Evolutionary conservation across 2,329 filamentous ascomycete genomes (phyloP), one percentile per base, ranked within the genome.

Genomic region (Sordariomycetes sp.): DNA sequence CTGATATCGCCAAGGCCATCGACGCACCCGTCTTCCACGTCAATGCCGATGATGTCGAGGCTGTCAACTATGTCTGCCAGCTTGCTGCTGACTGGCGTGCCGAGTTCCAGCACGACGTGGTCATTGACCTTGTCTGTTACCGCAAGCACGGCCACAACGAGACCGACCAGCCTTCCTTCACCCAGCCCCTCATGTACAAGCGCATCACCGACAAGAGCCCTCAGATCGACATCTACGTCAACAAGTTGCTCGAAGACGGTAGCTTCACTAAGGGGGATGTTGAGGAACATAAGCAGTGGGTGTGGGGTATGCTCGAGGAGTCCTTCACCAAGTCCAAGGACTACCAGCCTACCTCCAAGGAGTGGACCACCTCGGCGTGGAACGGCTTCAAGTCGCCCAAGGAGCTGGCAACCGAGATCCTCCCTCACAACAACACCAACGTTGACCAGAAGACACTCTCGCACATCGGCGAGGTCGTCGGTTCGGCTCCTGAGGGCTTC

Each of bases 131-230:
- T 51, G 87, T 96, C 55, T 98, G 92, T 75, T 98, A 98, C 74
- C 84, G 92, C 55, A 98, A 96, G 70, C 80, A 95, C 60, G 92
- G 92, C 42, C 92, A 98, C 78, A 98, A 98, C 67, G 92, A 98
- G 70, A 98, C 92, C 9, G 92, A 98, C 57, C 92, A 98, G 70
- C 92, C 92, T 31, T 94, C 90, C 26, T 98, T 98, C 72, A 98
- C 92, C n/a, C 92, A 98, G 60, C 92, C 92, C 26, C 68, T 95
- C 48, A 98, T 98, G 92, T 98, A 98, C 77, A 95, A 96, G 79
- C 85, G 84, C 53, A 96, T 98, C 55, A 75, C 79, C 47, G 72
- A 81, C 39, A 86, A 96, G 59, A 74, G 82, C 44, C 78, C 82
- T 30, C 85, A 92, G 56, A 79, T 98, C 39, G 82, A 94, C 55